A percentile compares a stretch with the other conserved stretches of the same genome.
These are phyloP conservation scores for Maudiozyma turicensis DNA, from an alignment of 805 yeast species.

Conservation along the genomic window DNA sequence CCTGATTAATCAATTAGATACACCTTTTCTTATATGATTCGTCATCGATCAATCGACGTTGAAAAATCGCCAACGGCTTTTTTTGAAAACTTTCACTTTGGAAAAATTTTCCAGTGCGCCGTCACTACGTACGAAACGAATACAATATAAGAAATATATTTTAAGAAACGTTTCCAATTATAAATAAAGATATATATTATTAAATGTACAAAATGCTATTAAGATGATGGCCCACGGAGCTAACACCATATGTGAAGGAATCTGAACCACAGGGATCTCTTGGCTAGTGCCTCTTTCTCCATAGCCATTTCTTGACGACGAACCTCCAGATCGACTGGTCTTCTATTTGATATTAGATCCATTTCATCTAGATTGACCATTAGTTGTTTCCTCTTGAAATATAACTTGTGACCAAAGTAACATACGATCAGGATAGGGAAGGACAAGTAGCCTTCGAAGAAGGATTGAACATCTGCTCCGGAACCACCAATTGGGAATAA, in stretches of 20 bases:
- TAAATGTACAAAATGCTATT: no score
- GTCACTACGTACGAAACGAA: no score
- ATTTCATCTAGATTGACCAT: conserved; percentile 38
- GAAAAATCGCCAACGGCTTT: no score
- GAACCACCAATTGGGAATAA: conserved; percentile 53
- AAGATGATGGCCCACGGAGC: conserved; percentile 2
- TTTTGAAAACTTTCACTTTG: no score
- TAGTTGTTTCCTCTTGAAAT: conserved; percentile 31
- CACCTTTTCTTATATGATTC: no score
- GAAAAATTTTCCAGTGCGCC: no score
- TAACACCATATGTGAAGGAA: conserved; percentile 38
- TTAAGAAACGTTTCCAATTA: no score
- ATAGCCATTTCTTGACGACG: conserved; percentile 40
- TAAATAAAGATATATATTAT: no score
- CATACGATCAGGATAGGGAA: conserved; percentile 53
- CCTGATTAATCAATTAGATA: no score
- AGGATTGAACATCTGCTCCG: conserved; percentile 41
- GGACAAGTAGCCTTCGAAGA: conserved; percentile 60
- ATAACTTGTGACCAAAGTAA: conserved; percentile 50
- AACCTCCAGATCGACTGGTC: conserved; percentile 41
- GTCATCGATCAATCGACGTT: no score
- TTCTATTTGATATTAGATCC: conserved; percentile 52
- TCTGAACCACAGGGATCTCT: conserved; percentile 37
- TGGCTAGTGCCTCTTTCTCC: conserved; percentile 31
- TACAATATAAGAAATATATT: no score